Evolutionary conservation across 768 basidiomycete species (phyloP).

Genomic region (Hygrophoropsis aurantiaca): DNA sequence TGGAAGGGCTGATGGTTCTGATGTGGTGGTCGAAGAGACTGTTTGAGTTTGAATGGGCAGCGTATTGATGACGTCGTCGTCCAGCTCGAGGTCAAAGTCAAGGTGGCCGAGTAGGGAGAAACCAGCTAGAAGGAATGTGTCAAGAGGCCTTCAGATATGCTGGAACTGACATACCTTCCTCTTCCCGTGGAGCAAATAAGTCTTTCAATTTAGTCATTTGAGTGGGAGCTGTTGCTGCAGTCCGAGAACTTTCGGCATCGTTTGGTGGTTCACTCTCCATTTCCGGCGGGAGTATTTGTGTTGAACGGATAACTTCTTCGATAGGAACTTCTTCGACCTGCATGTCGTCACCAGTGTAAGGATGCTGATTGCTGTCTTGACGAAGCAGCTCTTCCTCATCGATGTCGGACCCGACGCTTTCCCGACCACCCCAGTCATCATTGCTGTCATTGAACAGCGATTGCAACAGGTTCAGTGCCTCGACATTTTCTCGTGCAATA

Average conservation of each 20-base stretch:
- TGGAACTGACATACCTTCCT: constrained; percentile 48
- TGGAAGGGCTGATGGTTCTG: constrained; percentile 2
- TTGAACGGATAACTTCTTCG: background rate
- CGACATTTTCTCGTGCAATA: constrained; percentile 43
- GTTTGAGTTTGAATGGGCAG: constrained; percentile 8
- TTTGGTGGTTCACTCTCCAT: background rate
- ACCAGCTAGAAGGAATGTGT: constrained; percentile 38
- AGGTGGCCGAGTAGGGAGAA: constrained; percentile 80
- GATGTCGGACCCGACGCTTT: constrained; percentile 57
- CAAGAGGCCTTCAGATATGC: background rate
- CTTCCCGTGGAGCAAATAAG: constrained; percentile 69
- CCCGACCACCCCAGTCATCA: constrained; percentile 60
- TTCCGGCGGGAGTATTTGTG: too few relatives aligned
- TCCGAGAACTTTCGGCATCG: background rate
- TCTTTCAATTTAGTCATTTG: constrained; percentile 56
- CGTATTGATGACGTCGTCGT: constrained; percentile 42
- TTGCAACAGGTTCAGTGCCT: constrained; percentile 47
- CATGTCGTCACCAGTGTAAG: constrained; percentile 24
- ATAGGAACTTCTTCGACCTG: constrained; percentile 17
- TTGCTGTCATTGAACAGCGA: constrained; percentile 51
- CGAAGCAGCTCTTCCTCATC: constrained; percentile 37
- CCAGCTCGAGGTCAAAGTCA: constrained; percentile 70
- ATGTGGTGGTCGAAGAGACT: background rate
- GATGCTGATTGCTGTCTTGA: background rate
- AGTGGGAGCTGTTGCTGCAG: constrained; percentile 3